These are phyloP conservation scores for Aspergillus leporis DNA, from an alignment of 495 filamentous ascomycete genomes.

Conservation along the genomic window DNA sequence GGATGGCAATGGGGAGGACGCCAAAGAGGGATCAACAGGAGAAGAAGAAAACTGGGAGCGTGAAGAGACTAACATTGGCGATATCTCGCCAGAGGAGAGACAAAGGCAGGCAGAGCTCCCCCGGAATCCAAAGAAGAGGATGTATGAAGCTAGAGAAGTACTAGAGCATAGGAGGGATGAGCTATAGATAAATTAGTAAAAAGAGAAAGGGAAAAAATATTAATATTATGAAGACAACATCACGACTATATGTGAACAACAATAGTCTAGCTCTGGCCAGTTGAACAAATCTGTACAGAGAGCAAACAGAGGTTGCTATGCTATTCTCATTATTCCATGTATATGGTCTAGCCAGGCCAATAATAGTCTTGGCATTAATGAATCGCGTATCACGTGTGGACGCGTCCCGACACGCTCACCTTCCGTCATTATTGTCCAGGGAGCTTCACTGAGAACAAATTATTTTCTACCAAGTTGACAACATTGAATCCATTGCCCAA, in stretches of 20 bases:
- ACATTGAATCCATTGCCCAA: background rate
- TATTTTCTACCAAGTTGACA: background rate
- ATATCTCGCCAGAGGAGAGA: constrained; percentile 39
- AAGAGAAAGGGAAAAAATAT: background rate
- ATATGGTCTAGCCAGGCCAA: background rate
- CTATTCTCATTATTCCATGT: background rate
- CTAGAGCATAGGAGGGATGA: constrained; percentile 50
- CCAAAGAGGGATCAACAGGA: background rate
- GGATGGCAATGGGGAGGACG: constrained; percentile 45
- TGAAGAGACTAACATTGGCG: constrained; percentile 29
- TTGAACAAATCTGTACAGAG: background rate
- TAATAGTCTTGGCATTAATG: constrained; percentile 18
- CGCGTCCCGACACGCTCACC: constrained; percentile 34
- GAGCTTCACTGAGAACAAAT: background rate
- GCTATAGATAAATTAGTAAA: constrained; percentile 40
- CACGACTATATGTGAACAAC: background rate
- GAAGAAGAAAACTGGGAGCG: background rate
- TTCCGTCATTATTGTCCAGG: constrained; percentile 19
- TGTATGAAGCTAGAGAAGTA: constrained; percentile 66
- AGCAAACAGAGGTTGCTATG: background rate
- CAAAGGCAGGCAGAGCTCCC: constrained; percentile 49
- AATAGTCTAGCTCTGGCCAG: background rate
- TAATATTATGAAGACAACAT: background rate
- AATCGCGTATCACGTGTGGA: constrained; percentile 43
- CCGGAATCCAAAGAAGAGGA: constrained; percentile 78